A percentile compares a stretch with the other conserved stretches of the same genome.
Evolutionary conservation across 2,329 filamentous ascomycete genomes (phyloP).

Genomic region (Fonsecaea nubica): DNA sequence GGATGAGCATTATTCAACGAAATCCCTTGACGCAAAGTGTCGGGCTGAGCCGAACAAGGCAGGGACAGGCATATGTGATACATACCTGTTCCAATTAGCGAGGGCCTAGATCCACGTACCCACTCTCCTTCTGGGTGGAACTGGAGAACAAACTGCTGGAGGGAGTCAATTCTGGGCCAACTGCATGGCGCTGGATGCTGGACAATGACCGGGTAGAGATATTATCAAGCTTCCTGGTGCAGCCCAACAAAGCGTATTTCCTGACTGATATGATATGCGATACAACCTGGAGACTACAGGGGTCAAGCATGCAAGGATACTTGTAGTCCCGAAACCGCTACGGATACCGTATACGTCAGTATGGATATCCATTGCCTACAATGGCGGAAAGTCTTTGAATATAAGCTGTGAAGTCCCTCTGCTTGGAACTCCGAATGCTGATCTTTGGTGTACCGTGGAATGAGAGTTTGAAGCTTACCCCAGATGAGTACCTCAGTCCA

Average conservation of each 20-base stretch:
- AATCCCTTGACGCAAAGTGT: conserved; percentile 9
- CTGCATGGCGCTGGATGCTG: background rate
- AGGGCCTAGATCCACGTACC: background rate
- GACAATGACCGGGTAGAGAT: background rate
- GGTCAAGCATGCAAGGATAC: background rate
- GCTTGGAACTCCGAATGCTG: background rate
- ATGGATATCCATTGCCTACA: background rate
- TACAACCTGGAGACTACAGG: background rate
- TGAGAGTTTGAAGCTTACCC: background rate
- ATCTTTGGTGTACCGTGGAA: background rate
- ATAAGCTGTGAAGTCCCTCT: background rate
- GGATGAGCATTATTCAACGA: background rate
- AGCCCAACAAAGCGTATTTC: background rate
- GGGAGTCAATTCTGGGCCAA: background rate
- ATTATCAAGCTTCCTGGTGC: background rate
- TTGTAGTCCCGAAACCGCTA: background rate
- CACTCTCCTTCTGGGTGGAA: background rate
- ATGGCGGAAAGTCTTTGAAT: background rate
- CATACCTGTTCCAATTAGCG: conserved; percentile 2
- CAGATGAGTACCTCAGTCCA: no score
- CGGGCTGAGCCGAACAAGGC: background rate
- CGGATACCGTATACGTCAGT: background rate
- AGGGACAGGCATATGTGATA: conserved; percentile 13
- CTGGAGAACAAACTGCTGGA: background rate
- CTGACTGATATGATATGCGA: background rate